Evolutionary conservation across 169 alveolate genomes (phyloP), one percentile per base, ranked within the genome.

Genomic region (Plasmodium gallinaceum): DNA sequence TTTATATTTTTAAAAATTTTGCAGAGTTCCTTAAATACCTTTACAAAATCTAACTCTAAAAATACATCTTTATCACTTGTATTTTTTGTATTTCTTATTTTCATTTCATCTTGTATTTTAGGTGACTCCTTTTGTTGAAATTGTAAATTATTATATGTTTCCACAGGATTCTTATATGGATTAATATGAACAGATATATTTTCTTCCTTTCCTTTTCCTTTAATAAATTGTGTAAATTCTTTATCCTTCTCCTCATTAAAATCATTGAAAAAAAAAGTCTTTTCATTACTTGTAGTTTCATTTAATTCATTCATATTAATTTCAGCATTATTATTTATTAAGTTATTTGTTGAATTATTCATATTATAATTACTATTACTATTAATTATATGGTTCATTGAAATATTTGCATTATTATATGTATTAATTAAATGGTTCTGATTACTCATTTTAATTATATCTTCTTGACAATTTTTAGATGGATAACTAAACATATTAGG

Each of bases 41-140:
- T 71, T 0, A 83, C 74, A 71, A 83, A 54, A 24, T 83, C 73
- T 70, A 83, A 9, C 69, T 83, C 91, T 10, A 83, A 43, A 14
- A 45, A 6, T 5, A 48, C 24, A 48, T 65, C 54, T 26, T 45
- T 78, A 39, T 37, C 18, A 22, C 46, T 43, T 22, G 0, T 0
- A 26, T 48, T 46, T 62, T 9, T 70, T 70, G 22, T 20, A 46
- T 48, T 20, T 18, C 37, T 18, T 32, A 32, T 54, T 12, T 54
- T 54, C 64, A 54, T 54, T 54, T 54, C 64, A 12, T 24, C 18
- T 16, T 61, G 16, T 14, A 61, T 26, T 16, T 26, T 20, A 61
- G 45, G 70, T 9, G 24, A 26, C 10, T 24, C 2, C 12, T 64
- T 8, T 64, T 10, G 42, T 12, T 32, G 39, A 32, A 32, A 2